phyloP scores from a whole-genome alignment of 2,329 filamentous ascomycete genomes.

The Allantophomopsis lycopodina region DNA sequence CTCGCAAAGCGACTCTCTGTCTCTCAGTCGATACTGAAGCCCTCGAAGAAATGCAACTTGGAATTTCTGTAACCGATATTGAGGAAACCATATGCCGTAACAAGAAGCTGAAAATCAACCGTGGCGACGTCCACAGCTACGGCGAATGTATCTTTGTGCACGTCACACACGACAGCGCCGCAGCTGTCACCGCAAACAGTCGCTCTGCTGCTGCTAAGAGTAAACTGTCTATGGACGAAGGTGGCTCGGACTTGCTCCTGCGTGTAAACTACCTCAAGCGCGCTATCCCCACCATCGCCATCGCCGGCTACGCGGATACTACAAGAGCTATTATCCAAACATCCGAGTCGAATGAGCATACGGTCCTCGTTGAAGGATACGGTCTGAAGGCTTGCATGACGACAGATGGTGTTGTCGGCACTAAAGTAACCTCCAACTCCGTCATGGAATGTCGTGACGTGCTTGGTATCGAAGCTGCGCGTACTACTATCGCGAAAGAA shows the following conservation, averaged over 20 bases:
- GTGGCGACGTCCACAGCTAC: conserved; percentile 48
- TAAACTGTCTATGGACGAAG: conserved; percentile 25
- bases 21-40: conserved; percentile 71
- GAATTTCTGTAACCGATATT: conserved; percentile 63
- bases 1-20: conserved; percentile 59
- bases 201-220: conserved; percentile 10
- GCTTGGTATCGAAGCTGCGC: conserved; percentile 88
- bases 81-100: conserved; percentile 62
- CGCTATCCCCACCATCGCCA: conserved; percentile 66
- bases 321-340: conserved; percentile 81
- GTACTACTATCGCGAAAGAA: conserved; percentile 77
- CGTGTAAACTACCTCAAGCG: conserved; percentile 79
- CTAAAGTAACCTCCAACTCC: conserved; percentile 63
- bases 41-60: conserved; percentile 69
- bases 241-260: conserved; percentile 52
- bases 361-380: conserved; percentile 87
- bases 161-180: conserved; percentile 42
- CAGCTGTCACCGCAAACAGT: conserved; percentile 15
- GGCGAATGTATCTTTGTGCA: conserved; percentile 58
- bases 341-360: conserved; percentile 51
- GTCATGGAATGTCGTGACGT: conserved; percentile 82
- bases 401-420: conserved; percentile 79
- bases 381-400: conserved; percentile 83
- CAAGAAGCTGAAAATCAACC: conserved; percentile 68
- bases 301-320: conserved; percentile 81